A percentile compares a stretch with the other conserved stretches of the same genome.
These are phyloP conservation scores for Physaria fendleri DNA, from an alignment of 345 rosid species.

Conservation along the genomic window DNA sequence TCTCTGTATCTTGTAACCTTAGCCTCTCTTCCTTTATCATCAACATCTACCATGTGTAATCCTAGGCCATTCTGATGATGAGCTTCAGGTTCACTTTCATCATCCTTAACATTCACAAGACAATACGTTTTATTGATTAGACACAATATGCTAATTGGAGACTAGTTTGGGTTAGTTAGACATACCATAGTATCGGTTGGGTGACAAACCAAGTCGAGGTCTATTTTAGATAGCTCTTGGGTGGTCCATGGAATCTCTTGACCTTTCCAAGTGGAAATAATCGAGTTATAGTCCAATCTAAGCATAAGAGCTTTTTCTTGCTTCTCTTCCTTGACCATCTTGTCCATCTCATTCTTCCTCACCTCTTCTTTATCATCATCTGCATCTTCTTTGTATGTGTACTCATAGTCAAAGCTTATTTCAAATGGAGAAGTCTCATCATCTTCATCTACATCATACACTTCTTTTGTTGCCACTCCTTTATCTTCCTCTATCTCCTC, in stretches of 20 bases:
- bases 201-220: slow-evolving; percentile 46
- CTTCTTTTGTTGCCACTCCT: not conserved
- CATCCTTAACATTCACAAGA: slow-evolving; percentile 2
- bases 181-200: too few relatives aligned
- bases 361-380: slow-evolving; percentile 30
- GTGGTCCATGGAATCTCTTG: slow-evolving; percentile 75
- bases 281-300: slow-evolving; percentile 57
- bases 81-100: slow-evolving; percentile 9
- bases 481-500: too few relatives aligned
- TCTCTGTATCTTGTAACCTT: slow-evolving; percentile 84
- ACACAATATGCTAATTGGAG: too few relatives aligned
- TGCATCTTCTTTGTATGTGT: slow-evolving; percentile 35
- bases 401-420: slow-evolving; percentile 58
- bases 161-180: too few relatives aligned
- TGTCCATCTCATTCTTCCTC: slow-evolving; percentile 30
- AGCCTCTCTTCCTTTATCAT: slow-evolving; percentile 68
- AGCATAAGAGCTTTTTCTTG: slow-evolving; percentile 38
- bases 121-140: not conserved
- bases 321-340: slow-evolving; percentile 32
- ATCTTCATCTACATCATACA: slow-evolving; percentile 29
- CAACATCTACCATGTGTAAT: slow-evolving; percentile 20
- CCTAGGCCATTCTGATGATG: slow-evolving; percentile 2
- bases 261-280: slow-evolving; percentile 63
- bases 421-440: slow-evolving; percentile 48
- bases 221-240: slow-evolving; percentile 49